Conservation (phyloP, 2,329 filamentous ascomycete genomes). For the Phoma herbarum region DNA sequence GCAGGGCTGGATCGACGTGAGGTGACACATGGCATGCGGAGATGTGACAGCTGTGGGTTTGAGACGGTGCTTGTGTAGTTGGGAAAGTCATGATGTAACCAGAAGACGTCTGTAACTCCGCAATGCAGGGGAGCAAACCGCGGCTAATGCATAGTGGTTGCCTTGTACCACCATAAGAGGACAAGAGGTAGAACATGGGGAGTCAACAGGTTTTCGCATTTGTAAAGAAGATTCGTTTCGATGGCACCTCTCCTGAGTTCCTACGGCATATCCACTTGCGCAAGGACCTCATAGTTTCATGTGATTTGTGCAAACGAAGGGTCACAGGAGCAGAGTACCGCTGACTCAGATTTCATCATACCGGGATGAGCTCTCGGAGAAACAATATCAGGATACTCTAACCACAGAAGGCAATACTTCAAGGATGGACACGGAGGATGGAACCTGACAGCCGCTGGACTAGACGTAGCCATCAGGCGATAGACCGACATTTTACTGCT, state of each 20-base stretch:
- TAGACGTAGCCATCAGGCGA: background rate
- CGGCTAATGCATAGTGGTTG: background rate
- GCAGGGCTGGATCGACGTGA: conserved; percentile 10
- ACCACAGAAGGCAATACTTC: no score
- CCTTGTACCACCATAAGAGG: background rate
- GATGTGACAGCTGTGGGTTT: conserved; percentile 1
- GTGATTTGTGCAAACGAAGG: no score
- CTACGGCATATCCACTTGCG: no score
- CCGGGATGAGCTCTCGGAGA: no score
- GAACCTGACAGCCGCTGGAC: background rate
- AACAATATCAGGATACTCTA: no score
- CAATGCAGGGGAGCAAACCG: background rate
- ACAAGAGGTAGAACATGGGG: background rate
- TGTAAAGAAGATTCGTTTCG: no score
- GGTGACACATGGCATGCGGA: conserved; percentile 1
- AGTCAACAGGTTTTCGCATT: no score
- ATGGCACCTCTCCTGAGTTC: no score
- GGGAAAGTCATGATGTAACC: conserved; percentile 5
- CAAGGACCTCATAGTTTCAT: no score
- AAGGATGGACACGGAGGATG: background rate
- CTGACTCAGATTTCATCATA: no score
- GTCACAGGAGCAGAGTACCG: no score
- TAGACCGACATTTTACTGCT: background rate
- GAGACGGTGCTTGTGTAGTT: background rate
- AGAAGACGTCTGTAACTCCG: no score